Base-by-base conservation (phyloP, 2,329 filamentous ascomycete genomes). In the Cladosporium sp. region DNA sequence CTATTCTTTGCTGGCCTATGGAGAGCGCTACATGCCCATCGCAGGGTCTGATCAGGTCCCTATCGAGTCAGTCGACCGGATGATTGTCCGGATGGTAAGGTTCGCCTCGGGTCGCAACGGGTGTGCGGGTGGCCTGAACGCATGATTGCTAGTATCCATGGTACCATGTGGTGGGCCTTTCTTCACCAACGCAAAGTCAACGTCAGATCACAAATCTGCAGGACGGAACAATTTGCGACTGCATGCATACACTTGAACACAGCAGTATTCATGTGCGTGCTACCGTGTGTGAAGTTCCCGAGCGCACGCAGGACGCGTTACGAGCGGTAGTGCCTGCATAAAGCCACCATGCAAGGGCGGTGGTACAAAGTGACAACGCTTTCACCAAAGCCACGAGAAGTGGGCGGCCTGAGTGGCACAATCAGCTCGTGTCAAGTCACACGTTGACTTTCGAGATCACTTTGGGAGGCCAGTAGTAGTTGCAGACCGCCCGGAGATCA, bases 351-450 rank as follows among this genome's bases (percentile, higher is more conserved):
- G 70, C 69, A 68, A 70, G 68, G 67, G 65, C 60, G 25, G 49
- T 63, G 16, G 56, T 34, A 58, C 56, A 57, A 49, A 51, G 36
- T 30, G 66, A 65, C 65, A 32, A 63, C 65, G 65, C 65, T 66
- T 68, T 69, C 6, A 62, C 68, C 67, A 69, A 65, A 65, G 68
- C 68, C 70, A 72, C 70, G 69, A 70, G 70, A 70, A 58, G 53
- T 58, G 63, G 63, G 56, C 46, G 63, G 63, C 26, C 39, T 60
- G 18, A 32, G 61, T 54, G 53, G 60, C 60, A 63, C 59, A 63
- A 39, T 21, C 26, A 54, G 51, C 51, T 54, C 51, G 51, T 51
- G 58, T 53, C 30, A 53, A 51, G 58, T 61, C 58, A 61, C 58
- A 36, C 58, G 25, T 39, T 23, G 32, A 36, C 23, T 25, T 23